Evolutionary conservation across 306 rosid genomes (phyloP), one percentile per base, ranked within the genome.

Genomic region (Quercus suber): DNA sequence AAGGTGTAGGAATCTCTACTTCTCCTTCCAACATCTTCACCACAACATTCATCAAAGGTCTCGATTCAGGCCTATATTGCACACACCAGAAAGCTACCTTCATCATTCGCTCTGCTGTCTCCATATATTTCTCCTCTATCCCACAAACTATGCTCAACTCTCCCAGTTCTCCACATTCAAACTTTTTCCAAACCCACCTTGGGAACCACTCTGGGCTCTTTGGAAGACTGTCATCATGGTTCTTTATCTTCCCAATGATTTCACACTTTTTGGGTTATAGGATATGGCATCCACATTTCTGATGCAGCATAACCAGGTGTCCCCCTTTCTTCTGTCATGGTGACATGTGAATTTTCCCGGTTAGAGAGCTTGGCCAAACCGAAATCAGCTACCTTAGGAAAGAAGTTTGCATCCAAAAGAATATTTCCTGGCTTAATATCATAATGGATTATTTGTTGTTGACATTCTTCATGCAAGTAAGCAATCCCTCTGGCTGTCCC

Each of bases 21-120:
- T 78, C 74, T 71, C 95, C 90, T 84, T 90, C 92, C 77, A 89
- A 77, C 90, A 87, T 83, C 72, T 87, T 85, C 75, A 84, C 92
- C 68, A 84, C 88, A 49, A 58, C 74, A 77, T 89, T 81, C 83
- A 89, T 89, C 6, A 55, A 31, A 28, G 92, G 92, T 49, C 92
- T 87, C n/a, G 6, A 73, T 37, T 89, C 78, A 3, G 84, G 90
- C n/a, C 73, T 74, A 55, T 84, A 80, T 30, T 89, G 90, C 19
- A 83, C 90, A 80, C 92, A 89, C 59, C 73, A 81, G 7, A 87
- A 75, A 69, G 87, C 90, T 67, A 83, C 83, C 79, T 73, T 81
- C 8, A 78, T 69, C 85, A 82, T 85, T 71, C 85, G 83, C 27
- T 82, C 84, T 15, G 79, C 86, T 28, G 43, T 61, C 45, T 83